Evolutionary conservation across 108 stramenopile species (phyloP).

Genomic region (Cylindrotheca fusiformis): DNA sequence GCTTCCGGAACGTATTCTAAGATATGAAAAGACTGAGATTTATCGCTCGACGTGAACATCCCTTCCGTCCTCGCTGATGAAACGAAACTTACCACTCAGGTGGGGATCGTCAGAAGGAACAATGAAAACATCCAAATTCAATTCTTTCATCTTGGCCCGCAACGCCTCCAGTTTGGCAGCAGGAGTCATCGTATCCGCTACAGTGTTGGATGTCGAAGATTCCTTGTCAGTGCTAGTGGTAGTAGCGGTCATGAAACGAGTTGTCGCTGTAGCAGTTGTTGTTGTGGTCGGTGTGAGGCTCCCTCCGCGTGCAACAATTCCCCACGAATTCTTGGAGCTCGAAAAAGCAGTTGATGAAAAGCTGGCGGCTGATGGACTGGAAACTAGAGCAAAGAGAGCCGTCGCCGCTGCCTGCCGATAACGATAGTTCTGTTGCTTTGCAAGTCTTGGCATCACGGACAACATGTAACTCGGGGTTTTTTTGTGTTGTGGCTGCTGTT

Average conservation of each 20-base stretch:
- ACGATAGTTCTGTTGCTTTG: background rate
- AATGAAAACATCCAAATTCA: conserved; percentile 68
- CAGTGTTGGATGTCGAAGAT: background rate
- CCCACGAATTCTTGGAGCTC: background rate
- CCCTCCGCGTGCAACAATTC: background rate
- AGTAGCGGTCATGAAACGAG: background rate
- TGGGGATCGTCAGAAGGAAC: conserved; percentile 90
- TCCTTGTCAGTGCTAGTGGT: conserved; percentile 2
- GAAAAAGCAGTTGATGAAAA: background rate
- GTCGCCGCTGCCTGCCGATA: conserved; percentile 12
- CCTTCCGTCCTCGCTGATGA: background rate
- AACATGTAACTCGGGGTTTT: conserved; percentile 4
- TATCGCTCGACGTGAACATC: background rate
- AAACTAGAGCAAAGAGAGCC: conserved; percentile 10
- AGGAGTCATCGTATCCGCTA: conserved; percentile 30
- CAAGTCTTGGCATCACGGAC: conserved; percentile 6
- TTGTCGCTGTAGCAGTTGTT: background rate
- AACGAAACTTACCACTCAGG: conserved; percentile 49
- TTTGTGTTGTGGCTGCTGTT: no score
- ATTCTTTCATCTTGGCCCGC: conserved; percentile 58
- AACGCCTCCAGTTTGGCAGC: conserved; percentile 50
- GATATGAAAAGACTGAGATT: background rate
- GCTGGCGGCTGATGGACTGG: conserved; percentile 2
- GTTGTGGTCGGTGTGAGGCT: background rate
- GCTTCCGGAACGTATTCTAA: conserved; percentile 93